These are phyloP conservation scores for Aspergillus luchuensis DNA, from an alignment of 2,329 filamentous ascomycete species.

Conservation along the genomic window DNA sequence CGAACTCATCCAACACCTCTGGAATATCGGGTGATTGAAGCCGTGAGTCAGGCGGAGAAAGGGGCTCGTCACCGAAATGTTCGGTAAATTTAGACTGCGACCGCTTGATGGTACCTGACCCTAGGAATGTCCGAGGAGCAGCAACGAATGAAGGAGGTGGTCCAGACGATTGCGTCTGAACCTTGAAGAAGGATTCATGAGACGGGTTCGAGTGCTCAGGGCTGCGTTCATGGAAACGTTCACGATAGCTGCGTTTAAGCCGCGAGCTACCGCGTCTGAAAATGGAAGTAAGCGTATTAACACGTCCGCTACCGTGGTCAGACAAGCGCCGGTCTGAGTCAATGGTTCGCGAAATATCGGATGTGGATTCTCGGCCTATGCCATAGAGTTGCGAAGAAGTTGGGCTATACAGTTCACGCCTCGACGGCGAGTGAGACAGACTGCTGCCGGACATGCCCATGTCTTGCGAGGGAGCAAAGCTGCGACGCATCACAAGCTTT, in stretches of 20 bases:
- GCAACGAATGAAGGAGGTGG: constrained; percentile 36
- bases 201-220: constrained; percentile 93
- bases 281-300: constrained; percentile 67
- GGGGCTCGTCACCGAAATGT: constrained; percentile 80
- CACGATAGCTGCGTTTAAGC: constrained; percentile 58
- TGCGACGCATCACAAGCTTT: constrained; percentile 30
- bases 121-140: constrained; percentile 46
- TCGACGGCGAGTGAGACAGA: constrained; percentile 46
- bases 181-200: constrained; percentile 75
- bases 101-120: constrained; percentile 67
- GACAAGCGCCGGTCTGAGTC: constrained; percentile 58
- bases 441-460: constrained; percentile 37
- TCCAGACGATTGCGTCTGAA: constrained; percentile 54
- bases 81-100: constrained; percentile 91
- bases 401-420: constrained; percentile 51
- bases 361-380: constrained; percentile 53
- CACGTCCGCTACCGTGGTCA: constrained; percentile 52
- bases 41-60: constrained; percentile 82
- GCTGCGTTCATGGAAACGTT: constrained; percentile 54
- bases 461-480: constrained; percentile 39
- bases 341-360: constrained; percentile 55
- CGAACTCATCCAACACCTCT: constrained; percentile 27
- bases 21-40: constrained; percentile 73
- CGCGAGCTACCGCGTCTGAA: constrained; percentile 67
- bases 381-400: constrained; percentile 58